phyloP scores from a whole-genome alignment of 371 early-diverging fungal species.

The Mucor indicus region DNA sequence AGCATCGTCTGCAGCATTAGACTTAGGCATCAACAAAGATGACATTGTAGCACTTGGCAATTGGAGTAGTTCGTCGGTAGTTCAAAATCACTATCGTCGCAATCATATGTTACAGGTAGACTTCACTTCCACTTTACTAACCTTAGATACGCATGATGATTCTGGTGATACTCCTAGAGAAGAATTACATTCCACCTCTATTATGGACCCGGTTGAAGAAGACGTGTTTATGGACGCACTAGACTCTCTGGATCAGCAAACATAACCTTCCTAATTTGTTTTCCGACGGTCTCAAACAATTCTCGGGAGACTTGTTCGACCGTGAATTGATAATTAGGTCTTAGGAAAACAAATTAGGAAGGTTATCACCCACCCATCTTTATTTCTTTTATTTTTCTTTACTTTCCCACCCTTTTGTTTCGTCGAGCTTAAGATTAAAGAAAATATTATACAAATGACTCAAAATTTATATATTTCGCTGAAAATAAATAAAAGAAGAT shows the following conservation, averaged over 20 bases:
- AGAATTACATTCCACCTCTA: too few species aligned
- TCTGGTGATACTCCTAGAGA: neutral
- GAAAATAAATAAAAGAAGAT: too few species aligned
- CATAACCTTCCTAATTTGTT: too few species aligned
- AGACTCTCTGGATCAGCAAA: constrained; percentile 3
- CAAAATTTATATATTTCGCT: too few species aligned
- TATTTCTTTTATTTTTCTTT: too few species aligned
- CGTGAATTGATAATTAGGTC: too few species aligned
- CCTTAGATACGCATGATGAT: neutral
- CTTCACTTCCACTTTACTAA: constrained; percentile 5
- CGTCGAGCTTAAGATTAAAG: too few species aligned
- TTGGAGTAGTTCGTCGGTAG: neutral
- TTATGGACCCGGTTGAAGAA: neutral
- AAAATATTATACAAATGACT: too few species aligned
- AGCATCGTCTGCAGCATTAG: constrained; percentile 4
- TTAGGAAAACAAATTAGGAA: too few species aligned
- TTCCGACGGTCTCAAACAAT: too few species aligned
- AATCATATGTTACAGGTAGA: constrained; percentile 2
- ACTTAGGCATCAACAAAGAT: neutral
- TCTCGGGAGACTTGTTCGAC: too few species aligned
- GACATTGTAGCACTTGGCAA: constrained; percentile 11
- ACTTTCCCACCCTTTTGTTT: too few species aligned
- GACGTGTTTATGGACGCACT: neutral
- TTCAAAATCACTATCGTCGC: constrained; percentile 7
- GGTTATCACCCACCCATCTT: neutral